Evolutionary conservation across 73 alveolate genomes (phyloP).

Genomic region (Blepharisma japonicum): DNA sequence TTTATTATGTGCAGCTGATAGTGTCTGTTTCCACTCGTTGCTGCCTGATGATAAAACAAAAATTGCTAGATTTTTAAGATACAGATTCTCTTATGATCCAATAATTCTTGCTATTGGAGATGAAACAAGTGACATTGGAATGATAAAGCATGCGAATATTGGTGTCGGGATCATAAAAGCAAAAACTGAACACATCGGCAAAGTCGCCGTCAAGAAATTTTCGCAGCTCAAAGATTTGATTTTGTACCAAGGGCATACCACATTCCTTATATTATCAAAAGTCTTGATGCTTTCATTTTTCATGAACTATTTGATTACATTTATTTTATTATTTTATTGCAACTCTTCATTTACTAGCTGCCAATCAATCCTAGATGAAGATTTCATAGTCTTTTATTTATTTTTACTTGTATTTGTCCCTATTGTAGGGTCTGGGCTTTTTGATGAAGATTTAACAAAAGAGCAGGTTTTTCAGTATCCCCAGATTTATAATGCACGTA

Average conservation of each 20-base stretch:
- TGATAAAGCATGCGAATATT: background rate
- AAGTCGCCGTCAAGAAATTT: background rate
- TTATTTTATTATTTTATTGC: no score
- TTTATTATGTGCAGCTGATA: background rate
- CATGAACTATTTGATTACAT: no score
- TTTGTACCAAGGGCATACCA: background rate
- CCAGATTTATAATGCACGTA: no score
- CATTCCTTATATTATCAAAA: background rate
- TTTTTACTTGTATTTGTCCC: no score
- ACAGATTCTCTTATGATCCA: background rate
- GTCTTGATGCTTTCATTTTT: background rate
- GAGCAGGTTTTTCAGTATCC: no score
- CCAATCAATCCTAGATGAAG: no score
- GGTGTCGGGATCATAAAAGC: background rate
- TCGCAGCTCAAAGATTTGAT: background rate
- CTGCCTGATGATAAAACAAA: background rate
- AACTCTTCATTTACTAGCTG: no score
- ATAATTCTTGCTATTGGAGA: slow-evolving; percentile 5
- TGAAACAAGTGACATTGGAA: background rate
- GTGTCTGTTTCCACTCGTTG: background rate
- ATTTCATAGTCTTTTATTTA: no score
- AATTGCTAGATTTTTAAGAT: background rate
- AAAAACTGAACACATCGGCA: background rate
- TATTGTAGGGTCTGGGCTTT: no score
- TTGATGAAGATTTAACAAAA: no score